Conservation (phyloP, 352 stramenopile species). For the Pythium vanterpoolii region DNA sequence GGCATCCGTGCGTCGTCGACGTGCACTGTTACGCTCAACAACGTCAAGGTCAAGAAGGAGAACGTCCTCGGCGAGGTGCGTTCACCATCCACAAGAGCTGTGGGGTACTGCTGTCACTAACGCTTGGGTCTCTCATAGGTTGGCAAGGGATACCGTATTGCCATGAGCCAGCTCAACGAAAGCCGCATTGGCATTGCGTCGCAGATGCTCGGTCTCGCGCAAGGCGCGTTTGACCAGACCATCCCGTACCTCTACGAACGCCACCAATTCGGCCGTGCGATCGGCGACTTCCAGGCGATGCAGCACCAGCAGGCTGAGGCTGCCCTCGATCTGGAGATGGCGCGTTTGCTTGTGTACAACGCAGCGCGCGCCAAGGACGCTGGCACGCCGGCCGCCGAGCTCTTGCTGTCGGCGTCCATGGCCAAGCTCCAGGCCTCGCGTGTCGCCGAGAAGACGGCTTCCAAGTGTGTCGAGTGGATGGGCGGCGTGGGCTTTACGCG, state of each 20-base stretch:
- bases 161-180: constrained; percentile 97
- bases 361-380: constrained; percentile 93
- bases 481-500: constrained; percentile 96
- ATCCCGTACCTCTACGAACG: constrained; percentile 97
- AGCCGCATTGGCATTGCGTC: constrained; percentile 96
- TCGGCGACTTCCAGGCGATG: constrained; percentile 96
- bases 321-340: constrained; percentile 93
- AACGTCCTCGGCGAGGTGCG: constrained; percentile 92
- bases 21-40: constrained; percentile 91
- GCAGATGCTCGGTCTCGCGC: constrained; percentile 96
- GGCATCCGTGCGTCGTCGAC: constrained; percentile 96
- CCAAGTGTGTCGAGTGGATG: constrained; percentile 96
- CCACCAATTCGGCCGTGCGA: constrained; percentile 92
- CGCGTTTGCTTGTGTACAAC: constrained; percentile 95
- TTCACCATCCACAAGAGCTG: neutral
- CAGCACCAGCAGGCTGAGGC: constrained; percentile 96
- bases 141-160: constrained; percentile 96
- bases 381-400: constrained; percentile 66
- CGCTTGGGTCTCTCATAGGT: constrained; percentile 23
- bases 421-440: constrained; percentile 95
- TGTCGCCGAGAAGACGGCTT: constrained; percentile 93
- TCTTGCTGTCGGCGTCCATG: constrained; percentile 98
- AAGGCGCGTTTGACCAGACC: constrained; percentile 95
- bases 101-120: neutral
- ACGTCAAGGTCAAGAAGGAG: constrained; percentile 91